Evolutionary conservation across 257 asterid genomes (phyloP).

Genomic region (Solanum pennellii): DNA sequence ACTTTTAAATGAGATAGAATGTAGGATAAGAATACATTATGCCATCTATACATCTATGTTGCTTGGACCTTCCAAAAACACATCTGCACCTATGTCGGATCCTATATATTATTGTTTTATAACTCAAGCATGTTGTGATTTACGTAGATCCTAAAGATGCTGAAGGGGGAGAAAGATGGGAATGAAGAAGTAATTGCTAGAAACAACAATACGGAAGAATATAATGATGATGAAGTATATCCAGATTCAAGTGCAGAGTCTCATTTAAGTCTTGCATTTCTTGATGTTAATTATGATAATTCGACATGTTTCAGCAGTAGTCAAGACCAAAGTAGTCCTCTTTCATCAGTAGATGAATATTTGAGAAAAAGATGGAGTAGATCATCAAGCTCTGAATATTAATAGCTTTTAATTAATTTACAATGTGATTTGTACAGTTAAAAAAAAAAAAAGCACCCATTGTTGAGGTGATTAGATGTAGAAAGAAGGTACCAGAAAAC

Average conservation of each 20-base stretch:
- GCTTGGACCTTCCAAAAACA: neutral
- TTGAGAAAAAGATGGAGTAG: constrained; percentile 65
- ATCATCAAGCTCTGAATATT: constrained; percentile 55
- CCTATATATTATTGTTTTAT: neutral
- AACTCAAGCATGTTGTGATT: neutral
- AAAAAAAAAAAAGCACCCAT: constrained; percentile 34
- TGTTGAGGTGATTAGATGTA: constrained; percentile 35
- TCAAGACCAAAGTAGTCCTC: constrained; percentile 58
- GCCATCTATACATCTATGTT: neutral
- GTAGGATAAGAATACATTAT: neutral
- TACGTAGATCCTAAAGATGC: constrained; percentile 42
- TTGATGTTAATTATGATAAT: constrained; percentile 39
- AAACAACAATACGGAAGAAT: constrained; percentile 28
- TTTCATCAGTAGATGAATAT: constrained; percentile 54
- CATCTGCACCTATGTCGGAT: neutral
- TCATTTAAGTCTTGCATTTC: constrained; percentile 64
- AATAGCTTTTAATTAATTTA: neutral
- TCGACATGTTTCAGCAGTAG: constrained; percentile 71
- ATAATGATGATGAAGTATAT: constrained; percentile 77
- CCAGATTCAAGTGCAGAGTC: constrained; percentile 78
- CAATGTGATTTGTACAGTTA: constrained; percentile 16
- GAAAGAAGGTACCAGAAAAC: neutral
- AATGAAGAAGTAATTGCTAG: constrained; percentile 6
- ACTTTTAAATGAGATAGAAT: neutral
- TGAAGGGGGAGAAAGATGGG: constrained; percentile 35